These are phyloP conservation scores for Botrytis deweyae DNA, from an alignment of 2,329 filamentous ascomycete species.

Conservation along the genomic window DNA sequence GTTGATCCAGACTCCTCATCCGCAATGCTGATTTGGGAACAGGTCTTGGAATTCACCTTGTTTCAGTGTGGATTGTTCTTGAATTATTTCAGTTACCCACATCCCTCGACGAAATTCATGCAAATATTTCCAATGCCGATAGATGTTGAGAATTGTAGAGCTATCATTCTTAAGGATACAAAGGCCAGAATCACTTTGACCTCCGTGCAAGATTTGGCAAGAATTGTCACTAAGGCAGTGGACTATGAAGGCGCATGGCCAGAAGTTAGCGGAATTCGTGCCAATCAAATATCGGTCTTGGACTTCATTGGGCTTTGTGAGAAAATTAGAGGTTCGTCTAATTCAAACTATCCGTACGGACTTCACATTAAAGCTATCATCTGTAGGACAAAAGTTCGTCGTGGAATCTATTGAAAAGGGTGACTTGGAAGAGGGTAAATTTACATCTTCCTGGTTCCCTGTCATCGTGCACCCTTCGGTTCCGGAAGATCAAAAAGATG, in stretches of 20 bases:
- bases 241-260: constrained; percentile 40
- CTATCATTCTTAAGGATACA: constrained; percentile 44
- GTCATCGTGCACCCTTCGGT: constrained; percentile 39
- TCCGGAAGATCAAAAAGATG: constrained; percentile 37
- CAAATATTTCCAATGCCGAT: constrained; percentile 41
- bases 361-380: constrained; percentile 21
- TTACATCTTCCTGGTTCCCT: constrained; percentile 46
- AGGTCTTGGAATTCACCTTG: constrained; percentile 42
- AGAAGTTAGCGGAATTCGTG: constrained; percentile 30
- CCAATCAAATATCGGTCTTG: not conserved
- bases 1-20: not conserved
- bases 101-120: constrained; percentile 42
- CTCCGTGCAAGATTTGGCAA: constrained; percentile 46
- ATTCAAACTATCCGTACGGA: not conserved
- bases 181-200: constrained; percentile 48
- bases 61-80: constrained; percentile 52
- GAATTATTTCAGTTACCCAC: constrained; percentile 48
- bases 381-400: constrained; percentile 39
- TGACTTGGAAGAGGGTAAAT: constrained; percentile 48
- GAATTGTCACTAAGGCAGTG: constrained; percentile 38
- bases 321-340: constrained; percentile 41
- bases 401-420: constrained; percentile 48
- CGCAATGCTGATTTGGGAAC: not conserved
- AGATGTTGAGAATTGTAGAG: constrained; percentile 42
- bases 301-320: not conserved